A percentile compares a stretch with the other conserved stretches of the same genome.
These are phyloP conservation scores for Dioscorea cayenensis DNA, from an alignment of 116 monocot species.

Conservation along the genomic window DNA sequence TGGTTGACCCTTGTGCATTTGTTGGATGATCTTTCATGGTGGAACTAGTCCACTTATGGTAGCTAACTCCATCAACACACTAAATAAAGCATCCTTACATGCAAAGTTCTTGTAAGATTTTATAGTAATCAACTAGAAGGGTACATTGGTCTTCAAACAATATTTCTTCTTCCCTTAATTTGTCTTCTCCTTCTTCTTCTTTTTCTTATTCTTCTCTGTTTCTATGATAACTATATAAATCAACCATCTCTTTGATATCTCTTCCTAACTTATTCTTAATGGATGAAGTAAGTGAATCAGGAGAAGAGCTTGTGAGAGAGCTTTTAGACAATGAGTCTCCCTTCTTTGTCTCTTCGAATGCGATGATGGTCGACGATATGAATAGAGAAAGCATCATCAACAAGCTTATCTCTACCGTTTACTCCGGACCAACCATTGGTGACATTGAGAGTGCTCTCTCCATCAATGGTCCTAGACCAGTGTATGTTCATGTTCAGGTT, in stretches of 20 bases:
- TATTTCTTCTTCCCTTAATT: too few relatives aligned
- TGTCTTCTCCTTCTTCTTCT: neutral
- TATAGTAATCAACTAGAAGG: neutral
- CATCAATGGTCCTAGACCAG: slow-evolving; percentile 2
- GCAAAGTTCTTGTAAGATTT: neutral
- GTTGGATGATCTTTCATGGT: neutral
- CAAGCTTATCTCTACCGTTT: slow-evolving; percentile 44
- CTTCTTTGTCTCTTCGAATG: slow-evolving; percentile 2
- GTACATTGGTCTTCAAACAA: neutral
- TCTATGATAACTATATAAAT: neutral
- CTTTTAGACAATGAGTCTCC: slow-evolving; percentile 20
- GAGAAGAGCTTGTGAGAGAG: slow-evolving; percentile 26
- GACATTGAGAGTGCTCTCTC: slow-evolving; percentile 46
- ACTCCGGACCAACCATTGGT: slow-evolving; percentile 51
- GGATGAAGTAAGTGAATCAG: slow-evolving; percentile 8
- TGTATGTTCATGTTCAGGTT: slow-evolving; percentile 1
- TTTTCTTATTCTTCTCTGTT: neutral
- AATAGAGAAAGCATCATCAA: slow-evolving; percentile 9
- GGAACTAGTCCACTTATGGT: slow-evolving; percentile 3
- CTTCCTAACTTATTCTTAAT: neutral
- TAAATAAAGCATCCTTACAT: slow-evolving; percentile 1
- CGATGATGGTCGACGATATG: neutral
- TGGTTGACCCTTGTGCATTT: neutral
- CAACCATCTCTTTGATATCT: neutral
- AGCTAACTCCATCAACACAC: slow-evolving; percentile 1